Conservation (phyloP, 2,329 filamentous ascomycete genomes). For the Xylariales sp. region DNA sequence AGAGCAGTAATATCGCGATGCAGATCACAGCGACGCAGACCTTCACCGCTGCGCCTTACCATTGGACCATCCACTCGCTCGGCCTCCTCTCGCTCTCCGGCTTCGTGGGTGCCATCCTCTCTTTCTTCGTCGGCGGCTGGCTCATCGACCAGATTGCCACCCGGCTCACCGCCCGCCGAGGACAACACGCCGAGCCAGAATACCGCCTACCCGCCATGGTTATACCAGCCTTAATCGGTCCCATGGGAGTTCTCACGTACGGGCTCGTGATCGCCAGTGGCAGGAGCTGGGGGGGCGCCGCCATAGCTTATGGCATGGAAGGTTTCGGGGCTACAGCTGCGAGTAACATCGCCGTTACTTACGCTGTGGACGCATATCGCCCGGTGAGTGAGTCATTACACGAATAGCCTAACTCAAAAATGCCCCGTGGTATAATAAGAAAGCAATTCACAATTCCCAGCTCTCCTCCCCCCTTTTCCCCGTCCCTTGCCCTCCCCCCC, state of each 20-base stretch:
- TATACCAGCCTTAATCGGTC: slow-evolving; percentile 20
- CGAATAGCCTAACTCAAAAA: not conserved
- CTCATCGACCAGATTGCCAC: slow-evolving; percentile 23
- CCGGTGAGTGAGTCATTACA: not conserved
- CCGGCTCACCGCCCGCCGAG: slow-evolving; percentile 14
- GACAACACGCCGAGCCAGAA: slow-evolving; percentile 18
- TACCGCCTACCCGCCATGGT: slow-evolving; percentile 19
- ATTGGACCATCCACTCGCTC: not conserved
- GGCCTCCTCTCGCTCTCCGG: not conserved
- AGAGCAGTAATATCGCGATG: not conserved
- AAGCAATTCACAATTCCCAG: too few species aligned
- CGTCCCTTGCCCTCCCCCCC: too few species aligned
- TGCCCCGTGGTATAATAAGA: not conserved
- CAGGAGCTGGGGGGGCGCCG: slow-evolving; percentile 19
- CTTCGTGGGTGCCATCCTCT: not conserved
- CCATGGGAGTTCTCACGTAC: slow-evolving; percentile 24
- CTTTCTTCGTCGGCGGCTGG: slow-evolving; percentile 11
- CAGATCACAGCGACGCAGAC: not conserved
- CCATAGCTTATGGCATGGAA: not conserved
- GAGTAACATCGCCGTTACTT: slow-evolving; percentile 22
- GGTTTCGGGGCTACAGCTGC: slow-evolving; percentile 21
- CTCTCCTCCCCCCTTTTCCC: too few species aligned
- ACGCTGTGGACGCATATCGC: slow-evolving; percentile 21
- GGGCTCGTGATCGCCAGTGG: slow-evolving; percentile 20
- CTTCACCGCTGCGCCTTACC: not conserved